Conservation (phyloP, 345 rosid species). For the Limnanthes douglasii region DNA sequence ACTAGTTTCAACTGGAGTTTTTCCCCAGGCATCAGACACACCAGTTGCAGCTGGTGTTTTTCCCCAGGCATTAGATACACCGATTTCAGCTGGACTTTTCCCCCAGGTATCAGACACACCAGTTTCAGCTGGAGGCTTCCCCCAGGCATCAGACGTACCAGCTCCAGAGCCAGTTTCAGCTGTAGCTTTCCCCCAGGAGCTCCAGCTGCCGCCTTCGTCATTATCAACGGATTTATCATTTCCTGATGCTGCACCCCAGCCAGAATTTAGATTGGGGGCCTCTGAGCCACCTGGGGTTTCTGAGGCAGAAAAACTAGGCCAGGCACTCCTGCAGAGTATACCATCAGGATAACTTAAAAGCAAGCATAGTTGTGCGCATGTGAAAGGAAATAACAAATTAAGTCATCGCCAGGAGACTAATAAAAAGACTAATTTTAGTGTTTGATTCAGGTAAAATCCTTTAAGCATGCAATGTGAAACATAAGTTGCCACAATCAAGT, state of each 20-base stretch:
- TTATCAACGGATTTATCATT: slow-evolving; percentile 16
- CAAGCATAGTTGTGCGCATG: no score
- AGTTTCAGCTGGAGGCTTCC: slow-evolving; percentile 18
- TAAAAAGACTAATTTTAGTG: no score
- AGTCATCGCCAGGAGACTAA: no score
- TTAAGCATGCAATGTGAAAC: no score
- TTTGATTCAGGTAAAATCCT: no score
- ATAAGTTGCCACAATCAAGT: no score
- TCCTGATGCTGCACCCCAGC: slow-evolving; percentile 36
- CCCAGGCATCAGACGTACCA: slow-evolving; percentile 27
- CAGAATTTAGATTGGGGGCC: slow-evolving; percentile 23
- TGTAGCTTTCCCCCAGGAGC: slow-evolving; percentile 38
- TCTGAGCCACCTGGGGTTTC: slow-evolving; percentile 17
- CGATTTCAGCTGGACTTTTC: slow-evolving; percentile 8
- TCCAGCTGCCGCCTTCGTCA: slow-evolving; percentile 29
- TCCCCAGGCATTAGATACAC: slow-evolving; percentile 26
- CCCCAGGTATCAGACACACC: slow-evolving; percentile 21
- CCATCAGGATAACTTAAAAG: not conserved
- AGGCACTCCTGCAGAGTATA: slow-evolving; percentile 23
- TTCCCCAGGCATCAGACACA: not conserved
- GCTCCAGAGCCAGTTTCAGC: slow-evolving; percentile 15
- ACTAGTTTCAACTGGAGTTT: not conserved
- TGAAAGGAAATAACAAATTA: no score
- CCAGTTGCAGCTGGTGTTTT: slow-evolving; percentile 11
- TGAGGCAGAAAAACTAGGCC: slow-evolving; percentile 28